Percentiles rank a stretch among this genome's conserved stretches.
Evolutionary conservation across 106 monocot species (phyloP).

Genomic region (Vanilla planifolia): DNA sequence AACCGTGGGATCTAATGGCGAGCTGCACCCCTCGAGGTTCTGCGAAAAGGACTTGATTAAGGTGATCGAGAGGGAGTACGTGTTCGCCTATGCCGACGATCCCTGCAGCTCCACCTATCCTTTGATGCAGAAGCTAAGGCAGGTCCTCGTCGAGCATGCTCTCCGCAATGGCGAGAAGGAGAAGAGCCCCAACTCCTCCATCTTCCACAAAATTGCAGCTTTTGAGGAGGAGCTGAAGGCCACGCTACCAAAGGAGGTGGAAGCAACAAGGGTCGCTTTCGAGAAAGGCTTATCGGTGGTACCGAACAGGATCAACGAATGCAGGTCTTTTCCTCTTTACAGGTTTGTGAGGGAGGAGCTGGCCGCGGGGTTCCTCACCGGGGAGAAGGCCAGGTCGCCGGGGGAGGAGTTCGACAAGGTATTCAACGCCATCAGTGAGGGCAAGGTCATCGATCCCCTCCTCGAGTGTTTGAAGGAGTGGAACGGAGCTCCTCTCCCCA

Average conservation of each 20-base stretch:
- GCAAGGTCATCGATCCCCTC: conserved; percentile 24
- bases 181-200: conserved; percentile 11
- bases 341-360: conserved; percentile 30
- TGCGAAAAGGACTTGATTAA: conserved; percentile 31
- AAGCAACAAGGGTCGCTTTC: conserved; percentile 2
- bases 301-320: conserved; percentile 16
- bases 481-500: conserved; percentile 23
- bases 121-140: conserved; percentile 35
- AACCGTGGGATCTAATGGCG: conserved; percentile 11
- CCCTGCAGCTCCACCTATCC: conserved; percentile 25
- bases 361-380: conserved; percentile 11
- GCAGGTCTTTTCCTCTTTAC: conserved; percentile 32
- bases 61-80: conserved; percentile 21
- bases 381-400: conserved; percentile 21
- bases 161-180: conserved; percentile 27
- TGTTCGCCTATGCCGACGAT: conserved; percentile 32
- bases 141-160: conserved; percentile 28
- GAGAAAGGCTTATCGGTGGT: conserved; percentile 3
- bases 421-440: conserved; percentile 12
- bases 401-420: conserved; percentile 26
- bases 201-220: conserved; percentile 12
- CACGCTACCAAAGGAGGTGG: conserved; percentile 7
- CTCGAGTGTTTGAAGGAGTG: conserved; percentile 28
- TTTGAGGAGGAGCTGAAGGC: conserved; percentile 18
- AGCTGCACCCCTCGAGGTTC: too few relatives aligned